Percentiles rank a stretch among this genome's conserved stretches.
Evolutionary conservation across 129 eudicot genomes (phyloP).

Genomic region (Heracleum sosnowskyi): DNA sequence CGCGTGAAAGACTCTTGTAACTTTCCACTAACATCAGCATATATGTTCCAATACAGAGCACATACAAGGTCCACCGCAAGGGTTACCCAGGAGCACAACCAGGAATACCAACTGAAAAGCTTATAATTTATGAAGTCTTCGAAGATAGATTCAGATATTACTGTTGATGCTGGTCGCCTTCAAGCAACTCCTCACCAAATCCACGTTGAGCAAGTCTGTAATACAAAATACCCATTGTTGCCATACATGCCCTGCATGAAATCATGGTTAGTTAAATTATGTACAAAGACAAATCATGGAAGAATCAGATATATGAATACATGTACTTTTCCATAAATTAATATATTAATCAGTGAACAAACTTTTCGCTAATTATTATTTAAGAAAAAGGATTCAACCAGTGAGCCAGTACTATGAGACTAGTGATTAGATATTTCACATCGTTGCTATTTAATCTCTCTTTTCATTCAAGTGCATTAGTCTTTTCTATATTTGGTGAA

Average conservation of each 20-base stretch:
- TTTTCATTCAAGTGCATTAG: background rate
- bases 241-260: slow-evolving; percentile 87
- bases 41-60: background rate
- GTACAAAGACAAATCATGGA: background rate
- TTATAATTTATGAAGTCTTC: background rate
- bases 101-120: background rate
- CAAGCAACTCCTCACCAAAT: slow-evolving; percentile 45
- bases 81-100: background rate
- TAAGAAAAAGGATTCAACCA: background rate
- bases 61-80: background rate
- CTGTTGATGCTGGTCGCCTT: slow-evolving; percentile 46
- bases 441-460: background rate
- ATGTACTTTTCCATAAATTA: background rate
- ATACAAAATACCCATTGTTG: slow-evolving; percentile 95
- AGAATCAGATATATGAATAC: background rate
- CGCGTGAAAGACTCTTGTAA: no score
- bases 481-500: background rate
- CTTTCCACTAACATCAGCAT: background rate
- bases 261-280: background rate
- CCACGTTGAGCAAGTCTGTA: slow-evolving; percentile 92
- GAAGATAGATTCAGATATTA: background rate
- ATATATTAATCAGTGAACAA: background rate
- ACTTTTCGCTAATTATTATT: background rate
- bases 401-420: background rate
- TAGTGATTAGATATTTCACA: no score